phyloP scores from a whole-genome alignment of 2,329 filamentous ascomycete genomes.

The Penicillium sp. region DNA sequence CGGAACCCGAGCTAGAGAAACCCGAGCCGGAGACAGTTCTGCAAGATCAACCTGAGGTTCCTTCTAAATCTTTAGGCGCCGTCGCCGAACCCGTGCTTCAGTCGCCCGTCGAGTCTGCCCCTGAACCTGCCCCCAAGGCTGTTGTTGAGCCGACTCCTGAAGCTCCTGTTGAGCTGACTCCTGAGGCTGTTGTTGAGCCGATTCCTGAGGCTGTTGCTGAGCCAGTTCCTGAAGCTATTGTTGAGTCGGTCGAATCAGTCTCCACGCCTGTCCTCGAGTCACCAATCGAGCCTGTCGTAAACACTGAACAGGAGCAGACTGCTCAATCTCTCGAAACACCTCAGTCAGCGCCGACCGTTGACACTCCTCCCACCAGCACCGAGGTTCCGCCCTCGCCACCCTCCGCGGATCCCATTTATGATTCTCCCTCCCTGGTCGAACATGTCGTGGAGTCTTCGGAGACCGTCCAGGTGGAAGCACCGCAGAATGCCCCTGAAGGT shows the following conservation, averaged over 20 bases:
- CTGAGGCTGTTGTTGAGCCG: slow-evolving; percentile 6
- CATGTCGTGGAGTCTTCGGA: slow-evolving; percentile 13
- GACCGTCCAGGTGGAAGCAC: slow-evolving; percentile 15
- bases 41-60: slow-evolving; percentile 7
- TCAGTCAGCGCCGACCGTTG: slow-evolving; percentile 27
- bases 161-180: neutral
- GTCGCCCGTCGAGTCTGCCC: neutral
- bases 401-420: slow-evolving; percentile 14
- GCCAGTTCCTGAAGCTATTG: slow-evolving; percentile 8
- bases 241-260: neutral
- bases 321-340: slow-evolving; percentile 8
- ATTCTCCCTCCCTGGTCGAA: slow-evolving; percentile 14
- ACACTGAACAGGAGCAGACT: neutral
- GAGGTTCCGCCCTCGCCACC: slow-evolving; percentile 20
- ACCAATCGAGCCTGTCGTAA: neutral
- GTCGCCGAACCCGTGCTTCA: neutral
- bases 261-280: neutral
- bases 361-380: slow-evolving; percentile 19
- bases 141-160: slow-evolving; percentile 2
- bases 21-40: slow-evolving; percentile 14
- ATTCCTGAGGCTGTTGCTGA: slow-evolving; percentile 8
- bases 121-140: slow-evolving; percentile 11
- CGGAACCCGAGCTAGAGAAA: slow-evolving; percentile 1
- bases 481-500: slow-evolving; percentile 23
- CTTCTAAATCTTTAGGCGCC: neutral